phyloP scores from a whole-genome alignment of 2,329 filamentous ascomycete species.

The Colletotrichum phormii region DNA sequence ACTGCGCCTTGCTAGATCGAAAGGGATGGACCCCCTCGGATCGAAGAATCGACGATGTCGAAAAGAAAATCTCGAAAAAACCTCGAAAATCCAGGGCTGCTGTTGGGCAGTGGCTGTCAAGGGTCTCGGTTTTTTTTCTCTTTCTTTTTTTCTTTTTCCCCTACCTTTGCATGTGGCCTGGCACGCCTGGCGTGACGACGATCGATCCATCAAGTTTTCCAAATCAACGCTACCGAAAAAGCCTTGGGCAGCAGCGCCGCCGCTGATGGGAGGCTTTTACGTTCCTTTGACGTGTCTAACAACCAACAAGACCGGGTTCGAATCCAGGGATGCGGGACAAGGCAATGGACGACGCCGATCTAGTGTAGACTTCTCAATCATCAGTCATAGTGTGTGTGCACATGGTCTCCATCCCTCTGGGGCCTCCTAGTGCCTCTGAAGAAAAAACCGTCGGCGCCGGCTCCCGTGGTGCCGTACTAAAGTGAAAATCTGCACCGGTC shows the following conservation, averaged over 20 bases:
- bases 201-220: conserved; percentile 4
- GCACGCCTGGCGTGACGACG: neutral
- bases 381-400: neutral
- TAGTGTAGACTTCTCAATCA: neutral
- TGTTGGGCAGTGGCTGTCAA: neutral
- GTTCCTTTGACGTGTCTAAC: conserved; percentile 7
- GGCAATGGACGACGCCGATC: conserved; percentile 1
- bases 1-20: conserved; percentile 15
- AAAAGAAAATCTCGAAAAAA: neutral
- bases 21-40: conserved; percentile 3
- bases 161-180: neutral
- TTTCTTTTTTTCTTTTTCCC: too few relatives aligned
- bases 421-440: neutral
- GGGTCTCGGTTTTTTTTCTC: conserved; percentile 7
- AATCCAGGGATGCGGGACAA: neutral
- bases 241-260: conserved; percentile 27
- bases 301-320: neutral
- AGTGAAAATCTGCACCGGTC: neutral
- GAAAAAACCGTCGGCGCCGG: neutral
- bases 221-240: conserved; percentile 4
- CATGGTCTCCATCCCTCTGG: neutral
- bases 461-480: neutral
- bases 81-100: too few relatives aligned
- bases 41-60: neutral
- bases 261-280: neutral